Conservation (phyloP, 352 stramenopile genomes). For the Aphanomyces cochlioides region DNA sequence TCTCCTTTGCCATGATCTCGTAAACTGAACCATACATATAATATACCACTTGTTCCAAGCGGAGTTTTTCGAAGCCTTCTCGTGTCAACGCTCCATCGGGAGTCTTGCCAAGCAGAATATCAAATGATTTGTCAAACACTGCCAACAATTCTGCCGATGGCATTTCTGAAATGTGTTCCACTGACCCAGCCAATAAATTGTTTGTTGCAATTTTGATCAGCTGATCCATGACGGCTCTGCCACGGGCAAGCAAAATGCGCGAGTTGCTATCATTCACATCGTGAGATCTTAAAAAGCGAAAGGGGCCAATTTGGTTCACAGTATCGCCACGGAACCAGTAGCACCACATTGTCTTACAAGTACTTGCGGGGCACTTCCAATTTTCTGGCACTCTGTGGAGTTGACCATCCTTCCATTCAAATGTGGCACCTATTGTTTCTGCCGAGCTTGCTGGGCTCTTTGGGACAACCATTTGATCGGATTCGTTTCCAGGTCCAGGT, state of each 20-base stretch:
- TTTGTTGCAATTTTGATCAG: slow-evolving; percentile 1
- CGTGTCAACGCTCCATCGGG: slow-evolving; percentile 4
- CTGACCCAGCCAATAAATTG: not conserved
- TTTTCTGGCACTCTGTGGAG: slow-evolving; percentile 1
- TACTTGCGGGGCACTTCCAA: slow-evolving; percentile 16
- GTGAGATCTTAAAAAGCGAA: not conserved
- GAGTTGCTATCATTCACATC: slow-evolving; percentile 6
- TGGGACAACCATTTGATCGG: too few species aligned
- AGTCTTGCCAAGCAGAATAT: not conserved
- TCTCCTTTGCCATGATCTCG: slow-evolving; percentile 10
- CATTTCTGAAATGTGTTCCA: slow-evolving; percentile 11
- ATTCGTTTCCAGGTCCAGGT: too few species aligned
- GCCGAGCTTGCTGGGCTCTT: too few species aligned
- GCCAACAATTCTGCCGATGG: slow-evolving; percentile 1
- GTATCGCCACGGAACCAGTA: slow-evolving; percentile 18
- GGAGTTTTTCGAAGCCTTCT: slow-evolving; percentile 5
- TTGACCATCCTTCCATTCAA: slow-evolving; percentile 16
- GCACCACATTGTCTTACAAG: slow-evolving; percentile 20
- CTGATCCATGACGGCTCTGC: slow-evolving; percentile 10
- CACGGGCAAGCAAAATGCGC: slow-evolving; percentile 2
- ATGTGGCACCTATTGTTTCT: not conserved
- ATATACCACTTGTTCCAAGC: slow-evolving; percentile 2
- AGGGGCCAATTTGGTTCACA: slow-evolving; percentile 14
- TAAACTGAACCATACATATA: slow-evolving; percentile 11
- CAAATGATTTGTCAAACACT: slow-evolving; percentile 9